These are phyloP conservation scores for Torulaspora quercuum DNA, from an alignment of 805 yeast species.

Conservation along the genomic window DNA sequence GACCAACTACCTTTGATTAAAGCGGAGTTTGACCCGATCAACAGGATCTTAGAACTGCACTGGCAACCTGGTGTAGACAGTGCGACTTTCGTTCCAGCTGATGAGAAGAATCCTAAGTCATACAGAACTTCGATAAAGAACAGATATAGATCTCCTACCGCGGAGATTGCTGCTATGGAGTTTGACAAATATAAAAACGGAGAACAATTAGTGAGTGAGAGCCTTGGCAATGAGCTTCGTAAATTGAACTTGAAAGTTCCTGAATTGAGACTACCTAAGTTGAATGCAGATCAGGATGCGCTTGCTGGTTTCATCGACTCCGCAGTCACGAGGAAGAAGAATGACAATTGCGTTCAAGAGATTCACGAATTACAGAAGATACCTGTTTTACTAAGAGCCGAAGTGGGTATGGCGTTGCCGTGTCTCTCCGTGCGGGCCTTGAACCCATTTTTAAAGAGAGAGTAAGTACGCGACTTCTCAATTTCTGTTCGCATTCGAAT, in stretches of 20 bases:
- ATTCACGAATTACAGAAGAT: slow-evolving; percentile 71
- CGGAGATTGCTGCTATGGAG: slow-evolving; percentile 60
- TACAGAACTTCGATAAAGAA: slow-evolving; percentile 76
- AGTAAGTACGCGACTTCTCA: slow-evolving; percentile 2
- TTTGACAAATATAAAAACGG: slow-evolving; percentile 31
- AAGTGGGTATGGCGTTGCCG: slow-evolving; percentile 92
- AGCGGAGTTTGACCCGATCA: slow-evolving; percentile 80
- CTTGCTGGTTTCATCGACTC: slow-evolving; percentile 57
- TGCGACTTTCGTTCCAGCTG: slow-evolving; percentile 88
- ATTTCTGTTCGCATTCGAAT: neutral
- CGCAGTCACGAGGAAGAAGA: slow-evolving; percentile 59
- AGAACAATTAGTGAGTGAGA: slow-evolving; percentile 37
- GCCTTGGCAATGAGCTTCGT: slow-evolving; percentile 47
- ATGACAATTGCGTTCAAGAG: slow-evolving; percentile 68
- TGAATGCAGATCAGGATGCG: slow-evolving; percentile 33
- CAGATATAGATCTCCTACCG: slow-evolving; percentile 67
- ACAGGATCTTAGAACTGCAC: slow-evolving; percentile 69
- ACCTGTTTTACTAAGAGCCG: slow-evolving; percentile 85
- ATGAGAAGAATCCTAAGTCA: slow-evolving; percentile 73
- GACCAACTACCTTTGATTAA: slow-evolving; percentile 90
- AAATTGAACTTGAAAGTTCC: slow-evolving; percentile 53
- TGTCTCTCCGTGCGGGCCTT: slow-evolving; percentile 88
- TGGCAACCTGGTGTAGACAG: slow-evolving; percentile 95
- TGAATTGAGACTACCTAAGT: slow-evolving; percentile 33
- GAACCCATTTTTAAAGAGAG: slow-evolving; percentile 64